phyloP scores from a whole-genome alignment of 2,329 filamentous ascomycete genomes.

The Ceratocystis colombiana region DNA sequence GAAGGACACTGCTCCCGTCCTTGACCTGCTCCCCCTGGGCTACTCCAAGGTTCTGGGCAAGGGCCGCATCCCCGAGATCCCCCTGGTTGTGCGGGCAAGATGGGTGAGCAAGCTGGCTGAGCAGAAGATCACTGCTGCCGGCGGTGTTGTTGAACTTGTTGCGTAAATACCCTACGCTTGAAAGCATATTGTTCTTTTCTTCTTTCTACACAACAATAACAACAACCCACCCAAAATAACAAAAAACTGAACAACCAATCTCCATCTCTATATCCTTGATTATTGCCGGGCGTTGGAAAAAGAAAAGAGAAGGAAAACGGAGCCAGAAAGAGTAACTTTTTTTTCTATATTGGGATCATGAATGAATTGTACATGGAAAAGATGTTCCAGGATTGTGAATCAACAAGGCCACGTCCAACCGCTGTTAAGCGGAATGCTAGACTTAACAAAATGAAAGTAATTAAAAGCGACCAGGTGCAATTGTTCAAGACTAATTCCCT shows the following conservation, averaged over 20 bases:
- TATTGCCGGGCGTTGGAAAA: not conserved
- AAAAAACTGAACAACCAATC: slow-evolving; percentile 25
- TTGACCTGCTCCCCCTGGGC: slow-evolving; percentile 93
- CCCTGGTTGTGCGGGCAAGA: slow-evolving; percentile 85
- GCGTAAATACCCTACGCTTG: slow-evolving; percentile 45
- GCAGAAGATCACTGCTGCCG: slow-evolving; percentile 97
- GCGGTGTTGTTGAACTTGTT: slow-evolving; percentile 90
- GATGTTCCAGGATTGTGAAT: slow-evolving; percentile 16
- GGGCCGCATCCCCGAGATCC: slow-evolving; percentile 86
- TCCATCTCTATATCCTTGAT: not conserved
- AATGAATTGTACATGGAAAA: slow-evolving; percentile 22
- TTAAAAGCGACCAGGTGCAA: not conserved
- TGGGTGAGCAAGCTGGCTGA: slow-evolving; percentile 95
- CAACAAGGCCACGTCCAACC: not conserved
- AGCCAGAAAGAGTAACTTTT: slow-evolving; percentile 10
- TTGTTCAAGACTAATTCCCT: not conserved
- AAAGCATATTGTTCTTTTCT: slow-evolving; percentile 25
- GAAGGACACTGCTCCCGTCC: slow-evolving; percentile 87
- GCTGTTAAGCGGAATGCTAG: not conserved
- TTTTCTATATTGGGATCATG: slow-evolving; percentile 19
- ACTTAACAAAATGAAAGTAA: not conserved
- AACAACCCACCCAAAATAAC: slow-evolving; percentile 26
- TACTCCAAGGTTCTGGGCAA: slow-evolving; percentile 99
- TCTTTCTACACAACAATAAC: slow-evolving; percentile 24
- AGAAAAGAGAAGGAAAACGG: slow-evolving; percentile 3